Base-by-base conservation (phyloP, 148 eudicot species). In the Nepenthes mirabilis region DNA sequence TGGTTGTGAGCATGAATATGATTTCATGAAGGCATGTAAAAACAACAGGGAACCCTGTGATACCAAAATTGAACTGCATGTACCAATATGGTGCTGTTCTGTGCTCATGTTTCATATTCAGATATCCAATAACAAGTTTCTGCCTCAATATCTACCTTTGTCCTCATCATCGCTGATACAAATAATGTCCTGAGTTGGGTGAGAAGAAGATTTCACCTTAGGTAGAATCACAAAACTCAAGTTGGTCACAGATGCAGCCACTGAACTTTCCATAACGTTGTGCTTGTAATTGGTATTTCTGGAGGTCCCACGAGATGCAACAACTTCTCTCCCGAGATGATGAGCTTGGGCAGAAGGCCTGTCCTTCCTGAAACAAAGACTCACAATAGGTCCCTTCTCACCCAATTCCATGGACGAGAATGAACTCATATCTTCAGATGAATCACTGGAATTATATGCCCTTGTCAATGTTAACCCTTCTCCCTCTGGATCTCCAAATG, bases 361-460 rank as follows among this genome's bases (percentile, higher is more conserved):
- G n/a, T 48, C 47, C 45, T 34, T 62, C 61, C 47, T 50, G 10
- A 59, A 55, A 55, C 35, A 48, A 23, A 43, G 51, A 34, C 56
- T 52, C 10, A 37, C 49, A n/a, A 55, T 32, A 8, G 64, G 61
- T 50, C 54, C 64, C 43, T 72, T 74, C 9, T 72, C 43, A 52
- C 69, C 79, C 33, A 34, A 62, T n/a, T 68, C 73, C 11, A 66
- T 59, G 5, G 76, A 61, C 2, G 74, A 68, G 3, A 57, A 62
- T 10, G 76, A 66, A 45, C 66, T 55, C 14, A 33, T 9, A 60
- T 51, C 70, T 35, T 63, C 72, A 37, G 58, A 33, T 34, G 51
- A 32, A 68, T 55, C 43, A 14, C 70, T 36, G 35, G 33, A 51
- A 55, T 37, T 13, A 36, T 43, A n/a, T n/a, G 11, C 14, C 33